Evolutionary conservation across 257 asterid species (phyloP).

Genomic region (Scutellaria minor): DNA sequence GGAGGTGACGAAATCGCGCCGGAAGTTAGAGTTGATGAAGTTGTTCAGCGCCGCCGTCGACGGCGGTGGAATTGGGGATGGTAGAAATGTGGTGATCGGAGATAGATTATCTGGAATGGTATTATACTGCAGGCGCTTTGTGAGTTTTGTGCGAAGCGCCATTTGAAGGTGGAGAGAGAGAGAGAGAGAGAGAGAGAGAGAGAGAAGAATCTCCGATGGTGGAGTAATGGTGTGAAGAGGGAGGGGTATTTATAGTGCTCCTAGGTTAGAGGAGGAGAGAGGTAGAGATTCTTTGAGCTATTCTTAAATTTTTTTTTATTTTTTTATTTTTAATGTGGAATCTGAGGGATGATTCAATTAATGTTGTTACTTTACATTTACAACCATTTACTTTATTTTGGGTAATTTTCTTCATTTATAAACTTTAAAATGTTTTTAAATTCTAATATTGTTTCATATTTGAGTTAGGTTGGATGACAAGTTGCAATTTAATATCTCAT

Average conservation of each 20-base stretch:
- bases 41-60: conserved; percentile 23
- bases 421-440: too few species aligned
- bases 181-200: background rate
- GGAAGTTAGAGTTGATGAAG: conserved; percentile 20
- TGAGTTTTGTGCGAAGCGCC: conserved; percentile 66
- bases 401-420: too few species aligned
- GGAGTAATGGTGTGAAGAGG: conserved; percentile 29
- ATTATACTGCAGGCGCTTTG: conserved; percentile 35
- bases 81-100: conserved; percentile 30
- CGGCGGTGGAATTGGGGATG: conserved; percentile 28
- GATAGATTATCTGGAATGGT: conserved; percentile 23
- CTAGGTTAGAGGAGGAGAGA: conserved; percentile 36
- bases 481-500: too few species aligned
- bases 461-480: too few species aligned
- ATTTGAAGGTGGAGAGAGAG: conserved; percentile 37
- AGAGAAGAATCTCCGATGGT: conserved; percentile 33
- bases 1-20: conserved; percentile 39
- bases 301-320: background rate
- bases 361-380: too few species aligned
- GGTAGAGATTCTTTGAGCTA: conserved; percentile 10
- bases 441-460: too few species aligned
- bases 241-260: conserved; percentile 49
- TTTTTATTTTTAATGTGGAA: conserved; percentile 6
- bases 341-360: conserved; percentile 10
- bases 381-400: too few species aligned